Percentiles rank a stretch among this genome's conserved stretches.
These are phyloP conservation scores for Panellus pusillus DNA, from an alignment of 768 basidiomycete species.

Conservation along the genomic window DNA sequence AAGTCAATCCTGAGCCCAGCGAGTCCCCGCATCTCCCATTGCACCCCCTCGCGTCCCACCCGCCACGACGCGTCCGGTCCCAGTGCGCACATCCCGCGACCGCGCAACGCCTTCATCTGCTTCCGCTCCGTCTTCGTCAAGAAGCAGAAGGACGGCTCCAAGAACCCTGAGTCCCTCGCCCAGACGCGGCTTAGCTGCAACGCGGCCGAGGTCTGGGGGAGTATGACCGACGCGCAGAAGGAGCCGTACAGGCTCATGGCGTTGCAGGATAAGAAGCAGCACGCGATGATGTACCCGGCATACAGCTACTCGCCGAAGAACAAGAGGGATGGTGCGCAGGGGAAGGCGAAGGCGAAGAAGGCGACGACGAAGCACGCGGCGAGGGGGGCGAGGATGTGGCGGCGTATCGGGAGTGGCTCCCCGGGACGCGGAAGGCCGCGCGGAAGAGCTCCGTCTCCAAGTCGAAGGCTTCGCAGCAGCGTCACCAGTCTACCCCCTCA, in stretches of 20 bases:
- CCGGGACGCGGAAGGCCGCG: no score
- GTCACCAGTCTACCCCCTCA: neutral
- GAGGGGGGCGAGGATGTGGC: no score
- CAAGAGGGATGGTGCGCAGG: neutral
- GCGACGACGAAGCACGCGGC: no score
- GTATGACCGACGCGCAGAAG: slow-evolving; percentile 37
- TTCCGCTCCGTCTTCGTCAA: slow-evolving; percentile 47
- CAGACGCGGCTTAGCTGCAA: slow-evolving; percentile 53
- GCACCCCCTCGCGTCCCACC: no score
- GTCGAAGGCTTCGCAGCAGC: neutral
- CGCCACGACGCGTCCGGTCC: no score
- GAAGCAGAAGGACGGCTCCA: slow-evolving; percentile 11
- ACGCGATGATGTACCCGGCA: slow-evolving; percentile 45
- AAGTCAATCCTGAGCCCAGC: no score
- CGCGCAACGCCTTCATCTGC: slow-evolving; percentile 58
- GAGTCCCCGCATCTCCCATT: no score
- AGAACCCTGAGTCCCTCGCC: slow-evolving; percentile 12
- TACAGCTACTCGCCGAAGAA: slow-evolving; percentile 39
- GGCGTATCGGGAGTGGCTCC: no score
- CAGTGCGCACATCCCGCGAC: slow-evolving; percentile 40
- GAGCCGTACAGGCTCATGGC: slow-evolving; percentile 40
- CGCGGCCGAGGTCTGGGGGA: slow-evolving; percentile 62
- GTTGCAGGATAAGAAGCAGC: slow-evolving; percentile 41
- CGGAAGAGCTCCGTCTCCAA: no score
- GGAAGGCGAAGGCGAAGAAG: neutral